These are phyloP conservation scores for Lichtheimia ornata DNA, from an alignment of 371 early-diverging fungal genomes.

Conservation along the genomic window DNA sequence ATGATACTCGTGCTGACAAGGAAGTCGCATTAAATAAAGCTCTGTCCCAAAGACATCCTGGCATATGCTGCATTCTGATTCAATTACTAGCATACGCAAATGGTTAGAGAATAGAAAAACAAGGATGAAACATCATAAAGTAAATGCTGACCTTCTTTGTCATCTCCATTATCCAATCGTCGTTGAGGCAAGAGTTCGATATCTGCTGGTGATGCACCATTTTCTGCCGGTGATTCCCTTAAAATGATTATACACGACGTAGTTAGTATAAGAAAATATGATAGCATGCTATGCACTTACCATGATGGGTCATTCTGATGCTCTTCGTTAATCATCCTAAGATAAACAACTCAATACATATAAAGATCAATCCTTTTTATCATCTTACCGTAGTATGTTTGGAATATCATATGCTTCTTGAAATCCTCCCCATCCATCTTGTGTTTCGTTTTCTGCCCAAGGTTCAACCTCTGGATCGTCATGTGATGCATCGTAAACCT, in stretches of 20 bases:
- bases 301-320: not conserved
- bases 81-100: slow-evolving; percentile 8
- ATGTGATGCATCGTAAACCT: too few relatives aligned
- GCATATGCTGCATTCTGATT: slow-evolving; percentile 18
- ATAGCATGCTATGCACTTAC: not conserved
- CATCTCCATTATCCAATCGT: not conserved
- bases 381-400: not conserved
- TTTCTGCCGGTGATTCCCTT: not conserved
- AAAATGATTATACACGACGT: too few relatives aligned
- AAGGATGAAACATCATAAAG: not conserved
- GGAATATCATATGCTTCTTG: not conserved
- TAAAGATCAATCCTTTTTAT: not conserved
- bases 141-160: too few relatives aligned
- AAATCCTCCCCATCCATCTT: not conserved
- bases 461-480: too few relatives aligned
- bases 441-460: too few relatives aligned
- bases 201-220: not conserved
- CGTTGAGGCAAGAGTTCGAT: slow-evolving; percentile 3
- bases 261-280: not conserved
- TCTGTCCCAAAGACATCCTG: slow-evolving; percentile 17
- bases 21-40: slow-evolving; percentile 7
- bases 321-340: not conserved
- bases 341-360: not conserved
- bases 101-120: not conserved
- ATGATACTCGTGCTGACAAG: slow-evolving; percentile 31